These are phyloP conservation scores for Candida bentonensis DNA, from an alignment of 805 yeast species.

Conservation along the genomic window DNA sequence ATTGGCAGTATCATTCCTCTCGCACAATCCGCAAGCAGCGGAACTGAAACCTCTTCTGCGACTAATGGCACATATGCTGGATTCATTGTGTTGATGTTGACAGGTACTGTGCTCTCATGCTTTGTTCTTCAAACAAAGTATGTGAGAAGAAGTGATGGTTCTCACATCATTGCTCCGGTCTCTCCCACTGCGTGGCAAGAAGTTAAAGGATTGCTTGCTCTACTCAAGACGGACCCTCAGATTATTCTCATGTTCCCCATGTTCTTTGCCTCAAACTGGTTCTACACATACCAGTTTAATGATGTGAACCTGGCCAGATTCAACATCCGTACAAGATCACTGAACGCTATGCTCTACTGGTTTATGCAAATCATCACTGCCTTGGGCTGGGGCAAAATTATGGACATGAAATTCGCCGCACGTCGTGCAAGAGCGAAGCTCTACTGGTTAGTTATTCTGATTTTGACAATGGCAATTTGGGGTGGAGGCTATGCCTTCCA, in stretches of 20 bases:
- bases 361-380: slow-evolving; percentile 47
- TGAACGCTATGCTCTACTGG: slow-evolving; percentile 50
- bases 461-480: slow-evolving; percentile 36
- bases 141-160: slow-evolving; percentile 37
- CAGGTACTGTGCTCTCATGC: slow-evolving; percentile 32
- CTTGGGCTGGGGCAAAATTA: slow-evolving; percentile 29
- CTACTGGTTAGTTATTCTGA: slow-evolving; percentile 27
- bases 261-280: slow-evolving; percentile 53
- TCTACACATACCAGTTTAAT: slow-evolving; percentile 51
- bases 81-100: slow-evolving; percentile 36
- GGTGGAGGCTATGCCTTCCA: slow-evolving; percentile 45
- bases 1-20: slow-evolving; percentile 45
- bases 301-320: slow-evolving; percentile 42
- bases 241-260: slow-evolving; percentile 41
- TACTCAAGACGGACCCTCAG: slow-evolving; percentile 29
- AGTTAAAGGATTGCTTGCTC: slow-evolving; percentile 25
- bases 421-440: slow-evolving; percentile 34
- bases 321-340: slow-evolving; percentile 45
- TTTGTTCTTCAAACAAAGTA: slow-evolving; percentile 34
- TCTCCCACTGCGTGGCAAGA: slow-evolving; percentile 17
- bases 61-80: slow-evolving; percentile 39
- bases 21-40: slow-evolving; percentile 30
- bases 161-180: slow-evolving; percentile 25
- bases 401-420: slow-evolving; percentile 30
- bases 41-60: slow-evolving; percentile 21